These are phyloP conservation scores for Sporisorium reilianum DNA, from an alignment of 1,284 basidiomycete species.

Conservation along the genomic window DNA sequence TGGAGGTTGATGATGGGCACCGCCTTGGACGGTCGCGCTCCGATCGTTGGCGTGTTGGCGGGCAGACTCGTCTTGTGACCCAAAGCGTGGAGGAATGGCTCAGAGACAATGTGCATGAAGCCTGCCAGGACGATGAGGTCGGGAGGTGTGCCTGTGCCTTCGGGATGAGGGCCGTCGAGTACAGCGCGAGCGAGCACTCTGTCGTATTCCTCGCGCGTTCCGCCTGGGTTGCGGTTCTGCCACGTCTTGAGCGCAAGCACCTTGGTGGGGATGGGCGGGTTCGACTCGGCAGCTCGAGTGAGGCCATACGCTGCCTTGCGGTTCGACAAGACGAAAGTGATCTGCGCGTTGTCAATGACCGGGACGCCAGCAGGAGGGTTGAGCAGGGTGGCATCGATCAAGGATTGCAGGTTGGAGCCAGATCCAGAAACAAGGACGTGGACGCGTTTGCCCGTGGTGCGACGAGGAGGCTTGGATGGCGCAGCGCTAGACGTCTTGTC, in stretches of 20 bases:
- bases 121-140: slow-evolving; percentile 93
- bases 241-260: slow-evolving; percentile 89
- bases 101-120: slow-evolving; percentile 92
- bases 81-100: slow-evolving; percentile 71
- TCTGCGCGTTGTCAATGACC: slow-evolving; percentile 73
- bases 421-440: slow-evolving; percentile 68
- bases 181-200: slow-evolving; percentile 82
- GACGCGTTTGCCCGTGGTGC: slow-evolving; percentile 60
- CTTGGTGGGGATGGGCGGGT: slow-evolving; percentile 79
- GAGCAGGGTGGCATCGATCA: slow-evolving; percentile 85
- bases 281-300: slow-evolving; percentile 80
- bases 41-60: slow-evolving; percentile 36
- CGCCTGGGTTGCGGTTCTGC: slow-evolving; percentile 77
- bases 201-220: slow-evolving; percentile 88
- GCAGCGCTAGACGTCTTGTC: slow-evolving; percentile 4
- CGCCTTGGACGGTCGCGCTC: slow-evolving; percentile 66
- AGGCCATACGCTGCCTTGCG: slow-evolving; percentile 92
- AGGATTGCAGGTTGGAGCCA: slow-evolving; percentile 90
- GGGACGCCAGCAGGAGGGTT: slow-evolving; percentile 72
- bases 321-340: slow-evolving; percentile 89
- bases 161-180: slow-evolving; percentile 66
- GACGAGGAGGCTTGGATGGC: slow-evolving; percentile 34
- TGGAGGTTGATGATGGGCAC: slow-evolving; percentile 96
- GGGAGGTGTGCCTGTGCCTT: slow-evolving; percentile 71
- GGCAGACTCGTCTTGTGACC: slow-evolving; percentile 57